Evolutionary conservation across 208 protist species (phyloP).

Genomic region (Leishmania martiniquensis): DNA sequence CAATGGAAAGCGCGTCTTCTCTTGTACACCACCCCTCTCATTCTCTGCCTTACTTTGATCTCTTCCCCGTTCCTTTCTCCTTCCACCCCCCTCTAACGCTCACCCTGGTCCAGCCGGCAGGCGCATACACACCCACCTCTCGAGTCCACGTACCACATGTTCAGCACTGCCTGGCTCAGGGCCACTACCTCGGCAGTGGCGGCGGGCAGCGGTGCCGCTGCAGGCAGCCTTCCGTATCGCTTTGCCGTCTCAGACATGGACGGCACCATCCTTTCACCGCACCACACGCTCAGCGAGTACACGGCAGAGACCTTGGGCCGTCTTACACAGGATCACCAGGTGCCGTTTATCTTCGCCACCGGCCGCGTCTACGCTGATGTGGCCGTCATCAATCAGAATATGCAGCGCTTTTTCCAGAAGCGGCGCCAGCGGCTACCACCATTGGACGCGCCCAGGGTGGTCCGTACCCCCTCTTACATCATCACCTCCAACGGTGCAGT

Average conservation of each 20-base stretch:
- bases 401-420: constrained; percentile 50
- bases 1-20: background rate
- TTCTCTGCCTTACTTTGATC: background rate
- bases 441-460: constrained; percentile 8
- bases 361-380: constrained; percentile 66
- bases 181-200: background rate
- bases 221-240: constrained; percentile 16
- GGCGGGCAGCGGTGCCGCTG: background rate
- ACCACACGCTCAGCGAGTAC: constrained; percentile 46
- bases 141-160: constrained; percentile 2
- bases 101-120: background rate
- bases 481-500: constrained; percentile 66
- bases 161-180: constrained; percentile 9
- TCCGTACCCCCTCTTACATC: constrained; percentile 25
- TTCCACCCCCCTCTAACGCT: background rate
- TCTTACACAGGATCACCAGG: constrained; percentile 48
- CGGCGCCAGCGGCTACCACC: constrained; percentile 40
- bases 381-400: constrained; percentile 35
- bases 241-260: constrained; percentile 68
- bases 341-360: constrained; percentile 78
- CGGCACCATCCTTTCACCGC: constrained; percentile 47
- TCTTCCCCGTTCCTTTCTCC: background rate
- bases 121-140: background rate
- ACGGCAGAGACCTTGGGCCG: constrained; percentile 42
- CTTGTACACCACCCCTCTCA: background rate